Evolutionary conservation across 164 flowering plant genomes (phyloP).

Genomic region (Stephania cephalantha): DNA sequence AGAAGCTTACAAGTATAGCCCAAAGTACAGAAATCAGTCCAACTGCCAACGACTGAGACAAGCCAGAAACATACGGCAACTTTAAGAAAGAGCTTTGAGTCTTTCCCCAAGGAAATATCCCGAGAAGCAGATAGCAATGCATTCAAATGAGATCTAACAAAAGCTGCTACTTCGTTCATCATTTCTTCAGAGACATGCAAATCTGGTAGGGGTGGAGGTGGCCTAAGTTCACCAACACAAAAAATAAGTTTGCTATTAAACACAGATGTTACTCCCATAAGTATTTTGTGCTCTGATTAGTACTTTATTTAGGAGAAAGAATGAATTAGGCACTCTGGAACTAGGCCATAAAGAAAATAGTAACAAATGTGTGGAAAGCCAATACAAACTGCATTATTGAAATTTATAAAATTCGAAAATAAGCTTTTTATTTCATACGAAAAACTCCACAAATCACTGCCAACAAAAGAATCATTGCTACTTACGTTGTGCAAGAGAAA

Average conservation of each 20-base stretch:
- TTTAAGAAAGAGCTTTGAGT: constrained; percentile 56
- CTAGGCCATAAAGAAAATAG: background rate
- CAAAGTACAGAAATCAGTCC: constrained; percentile 65
- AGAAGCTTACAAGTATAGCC: constrained; percentile 64
- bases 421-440: background rate
- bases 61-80: constrained; percentile 50
- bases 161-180: constrained; percentile 42
- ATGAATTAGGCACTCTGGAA: background rate
- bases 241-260: background rate
- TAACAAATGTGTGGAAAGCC: background rate
- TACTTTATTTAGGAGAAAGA: background rate
- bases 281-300: background rate
- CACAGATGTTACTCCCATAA: background rate
- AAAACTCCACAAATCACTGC: no score
- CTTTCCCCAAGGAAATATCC: constrained; percentile 70
- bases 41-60: constrained; percentile 58
- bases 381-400: background rate
- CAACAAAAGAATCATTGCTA: no score
- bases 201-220: constrained; percentile 84
- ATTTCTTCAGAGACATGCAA: constrained; percentile 65
- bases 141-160: constrained; percentile 41
- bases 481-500: no score
- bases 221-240: constrained; percentile 42
- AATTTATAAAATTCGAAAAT: no score
- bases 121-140: constrained; percentile 43